These are phyloP conservation scores for Phylloporus sp. DNA, from an alignment of 1,284 basidiomycete genomes.

Conservation along the genomic window DNA sequence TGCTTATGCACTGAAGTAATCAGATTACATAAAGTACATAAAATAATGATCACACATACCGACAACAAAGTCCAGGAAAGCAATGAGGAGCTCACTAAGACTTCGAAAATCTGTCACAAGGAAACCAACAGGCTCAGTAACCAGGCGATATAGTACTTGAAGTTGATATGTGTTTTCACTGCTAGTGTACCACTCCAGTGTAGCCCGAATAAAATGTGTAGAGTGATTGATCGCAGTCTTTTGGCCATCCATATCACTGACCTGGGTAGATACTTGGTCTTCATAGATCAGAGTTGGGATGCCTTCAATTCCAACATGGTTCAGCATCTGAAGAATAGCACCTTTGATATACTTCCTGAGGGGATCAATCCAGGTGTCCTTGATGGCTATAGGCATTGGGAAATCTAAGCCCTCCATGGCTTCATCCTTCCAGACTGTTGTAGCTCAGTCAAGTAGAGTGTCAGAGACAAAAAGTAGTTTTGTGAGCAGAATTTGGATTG, in stretches of 20 bases:
- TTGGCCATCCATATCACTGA: neutral
- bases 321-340: neutral
- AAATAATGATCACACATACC: neutral
- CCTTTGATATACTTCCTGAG: neutral
- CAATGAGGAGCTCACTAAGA: neutral
- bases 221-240: neutral
- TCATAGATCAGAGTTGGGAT: neutral
- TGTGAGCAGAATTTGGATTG: neutral
- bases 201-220: neutral
- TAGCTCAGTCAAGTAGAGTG: neutral
- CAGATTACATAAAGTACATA: no score
- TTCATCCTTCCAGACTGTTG: neutral
- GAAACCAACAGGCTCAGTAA: neutral
- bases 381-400: neutral
- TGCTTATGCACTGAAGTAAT: neutral
- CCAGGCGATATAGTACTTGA: neutral
- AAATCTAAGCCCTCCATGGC: neutral
- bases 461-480: neutral
- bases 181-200: neutral
- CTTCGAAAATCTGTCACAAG: neutral
- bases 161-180: neutral
- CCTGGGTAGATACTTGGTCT: neutral
- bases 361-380: neutral
- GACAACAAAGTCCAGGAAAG: neutral
- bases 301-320: neutral